Percentiles rank a stretch among this genome's conserved stretches.
These are phyloP conservation scores for Pyronema omphalodes DNA, from an alignment of 495 filamentous ascomycete species.

Conservation along the genomic window DNA sequence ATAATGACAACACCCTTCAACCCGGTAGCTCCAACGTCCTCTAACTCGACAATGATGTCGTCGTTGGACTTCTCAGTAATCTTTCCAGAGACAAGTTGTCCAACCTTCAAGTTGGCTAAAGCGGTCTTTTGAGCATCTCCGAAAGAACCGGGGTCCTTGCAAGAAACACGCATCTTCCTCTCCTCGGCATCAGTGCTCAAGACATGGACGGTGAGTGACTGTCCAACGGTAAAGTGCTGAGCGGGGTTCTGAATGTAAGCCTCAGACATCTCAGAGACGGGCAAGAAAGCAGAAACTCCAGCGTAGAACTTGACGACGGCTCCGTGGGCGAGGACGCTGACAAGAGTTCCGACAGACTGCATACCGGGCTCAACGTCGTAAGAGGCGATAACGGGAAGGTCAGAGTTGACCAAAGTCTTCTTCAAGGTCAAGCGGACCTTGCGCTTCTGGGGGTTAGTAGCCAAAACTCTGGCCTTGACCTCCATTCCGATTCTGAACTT, in stretches of 20 bases:
- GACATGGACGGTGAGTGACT: slow-evolving; percentile 76
- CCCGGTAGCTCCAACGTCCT: slow-evolving; percentile 32
- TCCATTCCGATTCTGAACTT: slow-evolving; percentile 80
- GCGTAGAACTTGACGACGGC: slow-evolving; percentile 91
- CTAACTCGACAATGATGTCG: slow-evolving; percentile 57
- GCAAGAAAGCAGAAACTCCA: slow-evolving; percentile 60
- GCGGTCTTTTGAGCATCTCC: slow-evolving; percentile 55
- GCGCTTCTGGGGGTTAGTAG: slow-evolving; percentile 53
- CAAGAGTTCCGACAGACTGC: slow-evolving; percentile 65
- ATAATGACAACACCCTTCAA: slow-evolving; percentile 57
- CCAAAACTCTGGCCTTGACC: slow-evolving; percentile 61
- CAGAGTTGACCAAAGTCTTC: slow-evolving; percentile 82
- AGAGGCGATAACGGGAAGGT: slow-evolving; percentile 51
- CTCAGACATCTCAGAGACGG: slow-evolving; percentile 92
- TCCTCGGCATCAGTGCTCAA: slow-evolving; percentile 54
- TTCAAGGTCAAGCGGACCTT: slow-evolving; percentile 80
- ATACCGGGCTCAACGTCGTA: slow-evolving; percentile 56
- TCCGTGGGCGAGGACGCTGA: slow-evolving; percentile 56
- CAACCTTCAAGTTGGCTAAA: slow-evolving; percentile 49
- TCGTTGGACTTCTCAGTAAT: slow-evolving; percentile 74
- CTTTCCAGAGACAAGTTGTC: slow-evolving; percentile 52
- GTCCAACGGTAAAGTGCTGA: slow-evolving; percentile 74
- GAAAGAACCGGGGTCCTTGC: slow-evolving; percentile 69
- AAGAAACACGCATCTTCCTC: slow-evolving; percentile 65
- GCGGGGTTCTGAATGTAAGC: slow-evolving; percentile 76